Evolutionary conservation across 257 asterid genomes (phyloP).

Genomic region (Verbena officinalis): DNA sequence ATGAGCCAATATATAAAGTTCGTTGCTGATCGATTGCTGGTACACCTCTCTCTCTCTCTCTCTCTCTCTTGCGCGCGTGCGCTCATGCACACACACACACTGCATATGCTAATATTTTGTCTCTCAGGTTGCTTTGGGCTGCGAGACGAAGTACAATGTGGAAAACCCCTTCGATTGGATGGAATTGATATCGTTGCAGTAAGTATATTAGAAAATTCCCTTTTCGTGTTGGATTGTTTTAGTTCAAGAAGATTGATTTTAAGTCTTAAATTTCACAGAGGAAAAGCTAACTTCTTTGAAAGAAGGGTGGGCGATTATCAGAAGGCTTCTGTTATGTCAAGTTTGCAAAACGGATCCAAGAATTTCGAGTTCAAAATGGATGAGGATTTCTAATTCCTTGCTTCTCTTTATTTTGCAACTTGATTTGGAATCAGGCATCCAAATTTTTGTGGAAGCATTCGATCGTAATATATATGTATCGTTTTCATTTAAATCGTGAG

Average conservation of each 20-base stretch:
- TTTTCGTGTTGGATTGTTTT: not conserved
- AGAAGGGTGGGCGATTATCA: constrained; percentile 80
- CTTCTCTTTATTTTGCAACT: not conserved
- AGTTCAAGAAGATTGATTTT: not conserved
- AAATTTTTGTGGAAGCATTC: constrained; percentile 1
- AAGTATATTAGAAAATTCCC: constrained; percentile 32
- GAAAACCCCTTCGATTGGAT: constrained; percentile 90
- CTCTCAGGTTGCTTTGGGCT: constrained; percentile 69
- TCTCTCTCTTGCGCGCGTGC: not conserved
- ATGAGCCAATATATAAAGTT: constrained; percentile 78
- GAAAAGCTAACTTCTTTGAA: constrained; percentile 79
- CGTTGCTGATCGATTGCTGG: constrained; percentile 79
- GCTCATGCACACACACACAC: not conserved
- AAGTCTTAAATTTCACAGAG: constrained; percentile 42
- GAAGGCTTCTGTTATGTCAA: constrained; percentile 81
- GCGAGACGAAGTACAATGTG: constrained; percentile 50
- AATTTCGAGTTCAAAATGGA: constrained; percentile 64
- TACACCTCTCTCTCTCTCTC: constrained; percentile 29
- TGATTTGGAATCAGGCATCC: constrained; percentile 8
- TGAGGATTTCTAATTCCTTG: constrained; percentile 63
- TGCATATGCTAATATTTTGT: not conserved
- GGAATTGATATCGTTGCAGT: constrained; percentile 80
- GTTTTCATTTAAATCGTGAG: not conserved
- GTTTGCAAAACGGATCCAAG: constrained; percentile 52
- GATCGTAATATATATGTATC: constrained; percentile 10